These are phyloP conservation scores for Cynanchum wilfordii DNA, from an alignment of 257 asterid species.

Conservation along the genomic window DNA sequence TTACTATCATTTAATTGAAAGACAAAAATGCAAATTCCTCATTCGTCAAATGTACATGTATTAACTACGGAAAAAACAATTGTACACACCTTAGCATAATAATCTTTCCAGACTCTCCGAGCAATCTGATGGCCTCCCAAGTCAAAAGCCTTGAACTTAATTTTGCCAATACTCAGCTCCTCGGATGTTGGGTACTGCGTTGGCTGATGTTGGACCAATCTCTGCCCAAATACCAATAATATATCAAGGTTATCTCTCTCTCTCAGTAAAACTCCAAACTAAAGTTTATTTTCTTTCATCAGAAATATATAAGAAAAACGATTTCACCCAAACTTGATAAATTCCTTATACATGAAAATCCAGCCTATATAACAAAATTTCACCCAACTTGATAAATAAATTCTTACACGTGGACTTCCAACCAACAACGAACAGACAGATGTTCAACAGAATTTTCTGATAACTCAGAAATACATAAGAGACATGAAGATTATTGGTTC, in stretches of 20 bases:
- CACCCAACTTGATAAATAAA: not conserved
- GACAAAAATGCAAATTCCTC: not conserved
- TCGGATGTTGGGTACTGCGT: constrained; percentile 87
- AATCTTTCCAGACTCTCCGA: constrained; percentile 91
- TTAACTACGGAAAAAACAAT: not conserved
- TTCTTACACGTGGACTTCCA: not conserved
- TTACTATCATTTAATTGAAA: not conserved
- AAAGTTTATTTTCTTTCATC: not conserved
- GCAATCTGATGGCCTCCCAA: constrained; percentile 96
- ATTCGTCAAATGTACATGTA: not conserved
- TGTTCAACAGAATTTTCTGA: not conserved
- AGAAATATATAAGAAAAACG: not conserved
- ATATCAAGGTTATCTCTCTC: constrained; percentile 2
- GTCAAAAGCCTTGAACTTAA: constrained; percentile 89
- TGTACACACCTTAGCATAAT: constrained; percentile 68
- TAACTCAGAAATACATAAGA: not conserved
- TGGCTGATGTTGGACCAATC: constrained; percentile 90
- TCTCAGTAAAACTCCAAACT: not conserved
- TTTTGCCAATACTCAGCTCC: constrained; percentile 85
- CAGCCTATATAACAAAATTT: not conserved
- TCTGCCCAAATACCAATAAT: constrained; percentile 42
- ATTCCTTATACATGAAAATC: not conserved
- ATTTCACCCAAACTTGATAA: not conserved
- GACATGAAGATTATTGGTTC: not conserved
- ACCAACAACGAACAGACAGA: not conserved